These are phyloP conservation scores for Penicillium janthinellum DNA, from an alignment of 2,329 filamentous ascomycete genomes.

Conservation along the genomic window DNA sequence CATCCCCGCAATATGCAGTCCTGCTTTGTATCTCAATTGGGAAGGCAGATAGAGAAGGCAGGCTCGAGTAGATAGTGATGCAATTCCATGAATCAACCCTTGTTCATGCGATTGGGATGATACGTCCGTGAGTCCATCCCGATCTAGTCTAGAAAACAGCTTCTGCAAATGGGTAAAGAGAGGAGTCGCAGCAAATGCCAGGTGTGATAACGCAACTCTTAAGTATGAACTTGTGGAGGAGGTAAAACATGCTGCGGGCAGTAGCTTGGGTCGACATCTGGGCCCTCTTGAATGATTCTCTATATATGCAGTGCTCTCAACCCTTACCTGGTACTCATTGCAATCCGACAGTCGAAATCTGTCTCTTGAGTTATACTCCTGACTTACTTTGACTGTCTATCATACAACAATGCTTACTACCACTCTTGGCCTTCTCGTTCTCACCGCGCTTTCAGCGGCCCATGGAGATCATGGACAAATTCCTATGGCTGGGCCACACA, in stretches of 20 bases:
- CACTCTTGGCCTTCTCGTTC: conserved; percentile 30
- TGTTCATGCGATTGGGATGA: neutral
- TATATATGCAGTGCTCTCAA: neutral
- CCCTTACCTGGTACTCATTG: neutral
- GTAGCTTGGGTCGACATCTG: neutral
- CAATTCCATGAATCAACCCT: neutral
- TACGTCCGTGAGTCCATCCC: neutral
- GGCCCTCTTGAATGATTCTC: neutral
- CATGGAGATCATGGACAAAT: conserved; percentile 64
- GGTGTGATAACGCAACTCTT: neutral
- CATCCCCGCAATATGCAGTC: neutral
- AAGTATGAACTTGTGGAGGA: neutral
- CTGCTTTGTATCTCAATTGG: neutral
- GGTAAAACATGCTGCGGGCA: neutral
- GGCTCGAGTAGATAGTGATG: neutral
- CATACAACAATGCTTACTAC: conserved; percentile 24
- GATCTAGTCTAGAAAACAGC: neutral
- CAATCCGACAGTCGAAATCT: neutral
- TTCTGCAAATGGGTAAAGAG: neutral
- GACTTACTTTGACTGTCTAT: neutral
- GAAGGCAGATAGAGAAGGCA: conserved; percentile 7
- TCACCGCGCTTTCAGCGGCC: conserved; percentile 57
- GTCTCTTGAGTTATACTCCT: neutral
- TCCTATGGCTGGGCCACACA: conserved; percentile 67
- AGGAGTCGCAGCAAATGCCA: neutral